A percentile compares a stretch with the other conserved stretches of the same genome.
Evolutionary conservation across 2,329 filamentous ascomycete genomes (phyloP).

Genomic region (Trichoderma aggressivum): DNA sequence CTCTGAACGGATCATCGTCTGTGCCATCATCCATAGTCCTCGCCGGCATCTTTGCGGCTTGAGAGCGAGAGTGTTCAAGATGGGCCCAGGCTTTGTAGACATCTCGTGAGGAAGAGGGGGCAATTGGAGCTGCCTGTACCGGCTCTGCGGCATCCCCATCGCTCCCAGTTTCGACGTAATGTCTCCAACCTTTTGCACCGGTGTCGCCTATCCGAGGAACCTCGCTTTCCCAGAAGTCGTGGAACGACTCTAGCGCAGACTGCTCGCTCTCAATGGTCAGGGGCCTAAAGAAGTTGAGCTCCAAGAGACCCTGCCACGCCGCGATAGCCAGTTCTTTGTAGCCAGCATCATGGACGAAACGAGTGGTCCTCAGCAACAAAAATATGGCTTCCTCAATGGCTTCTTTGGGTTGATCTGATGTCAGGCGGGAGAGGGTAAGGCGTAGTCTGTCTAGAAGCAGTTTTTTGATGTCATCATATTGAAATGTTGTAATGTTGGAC

Average conservation of each 20-base stretch:
- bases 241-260: conserved; percentile 46
- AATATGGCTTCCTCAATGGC: conserved; percentile 50
- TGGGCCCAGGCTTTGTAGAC: conserved; percentile 50
- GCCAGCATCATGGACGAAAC: conserved; percentile 72
- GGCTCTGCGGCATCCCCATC: conserved; percentile 42
- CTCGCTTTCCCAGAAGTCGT: conserved; percentile 86
- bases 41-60: conserved; percentile 59
- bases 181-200: conserved; percentile 66
- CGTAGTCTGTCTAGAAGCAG: conserved; percentile 54
- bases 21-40: conserved; percentile 70
- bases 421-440: conserved; percentile 18
- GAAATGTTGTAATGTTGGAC: conserved; percentile 62
- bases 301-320: conserved; percentile 79
- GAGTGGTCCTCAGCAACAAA: conserved; percentile 69
- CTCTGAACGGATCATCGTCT: conserved; percentile 78
- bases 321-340: conserved; percentile 74
- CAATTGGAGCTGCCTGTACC: conserved; percentile 15
- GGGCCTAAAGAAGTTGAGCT: conserved; percentile 64
- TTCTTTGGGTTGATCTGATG: not conserved
- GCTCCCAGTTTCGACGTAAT: conserved; percentile 41
- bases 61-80: conserved; percentile 51
- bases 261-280: conserved; percentile 26
- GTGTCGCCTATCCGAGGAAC: conserved; percentile 72
- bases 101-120: conserved; percentile 36
- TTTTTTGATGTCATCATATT: conserved; percentile 61